Base-by-base conservation (phyloP, 495 filamentous ascomycete genomes). In the Talaromyces liani region DNA sequence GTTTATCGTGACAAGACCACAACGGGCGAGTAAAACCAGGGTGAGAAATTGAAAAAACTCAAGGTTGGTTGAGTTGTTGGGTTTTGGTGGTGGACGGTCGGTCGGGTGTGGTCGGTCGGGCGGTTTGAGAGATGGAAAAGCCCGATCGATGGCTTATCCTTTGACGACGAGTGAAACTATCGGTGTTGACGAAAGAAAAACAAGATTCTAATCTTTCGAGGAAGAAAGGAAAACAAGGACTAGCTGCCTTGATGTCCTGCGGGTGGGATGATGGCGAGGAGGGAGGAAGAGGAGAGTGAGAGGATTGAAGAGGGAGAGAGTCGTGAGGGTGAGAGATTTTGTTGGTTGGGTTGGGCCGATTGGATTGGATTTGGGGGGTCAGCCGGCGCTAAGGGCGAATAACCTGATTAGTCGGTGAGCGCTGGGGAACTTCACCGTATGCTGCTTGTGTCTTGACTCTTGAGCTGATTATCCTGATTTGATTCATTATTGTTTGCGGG, bases 161-260 rank as follows among this genome's bases (percentile, higher is more conserved):
- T 9, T 49, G 45, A 2, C 45, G n/a, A 49, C 18, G n/a, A 49
- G 45, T 4, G 36, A 41, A 49, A 20, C 8, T 20, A 49, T 49
- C n/a, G 45, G 18, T 6, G 18, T 49, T 49, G 45, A 49, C 45
- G 45, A 20, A 49, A 49, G n/a, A 49, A 20, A 29, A 56, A 22
- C 4, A 56, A 16, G 9, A 56, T 56, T 27, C 53, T 29, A 3
- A 29, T 56, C 22, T 12, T 9, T 56, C 27, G 24, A 45, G 14
- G 9, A 49, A 2, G 61, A 65, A 60, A 71, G 64, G 64, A 63
- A 67, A 60, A 64, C 72, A 78, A 77, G 75, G 75, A 64, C 75
- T 67, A 1, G 69, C 63, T 27, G 75, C 72, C 75, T 77, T 76
- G 75, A 75, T 68, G 65, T 67, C 65, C 61, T 57, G 65, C 62